phyloP scores from a whole-genome alignment of 305 asterid species.

The Petunia hybrid region DNA sequence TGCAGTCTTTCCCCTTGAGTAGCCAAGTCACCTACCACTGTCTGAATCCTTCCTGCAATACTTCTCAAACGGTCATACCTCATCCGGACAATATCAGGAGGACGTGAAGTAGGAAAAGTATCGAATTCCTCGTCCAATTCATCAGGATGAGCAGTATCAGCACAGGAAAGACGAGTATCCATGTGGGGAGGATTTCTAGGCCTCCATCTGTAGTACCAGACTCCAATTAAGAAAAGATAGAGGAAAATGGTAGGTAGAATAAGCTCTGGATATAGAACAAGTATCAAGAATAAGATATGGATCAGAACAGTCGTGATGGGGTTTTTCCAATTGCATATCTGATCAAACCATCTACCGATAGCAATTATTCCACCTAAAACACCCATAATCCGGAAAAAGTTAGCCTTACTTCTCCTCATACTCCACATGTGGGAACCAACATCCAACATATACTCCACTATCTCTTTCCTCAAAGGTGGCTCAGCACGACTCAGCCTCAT shows the following conservation, averaged over 20 bases:
- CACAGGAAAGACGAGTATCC: conserved; percentile 74
- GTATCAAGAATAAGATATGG: conserved; percentile 63
- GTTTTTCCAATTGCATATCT: conserved; percentile 73
- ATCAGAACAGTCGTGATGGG: conserved; percentile 63
- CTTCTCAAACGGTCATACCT: conserved; percentile 77
- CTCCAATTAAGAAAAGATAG: conserved; percentile 66
- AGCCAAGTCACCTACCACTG: conserved; percentile 75
- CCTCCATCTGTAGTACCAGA: conserved; percentile 76
- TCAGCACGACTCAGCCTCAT: conserved; percentile 74
- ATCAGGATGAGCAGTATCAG: conserved; percentile 66
- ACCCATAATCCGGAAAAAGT: conserved; percentile 69
- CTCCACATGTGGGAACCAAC: conserved; percentile 81
- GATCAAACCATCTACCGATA: conserved; percentile 56
- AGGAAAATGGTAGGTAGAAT: conserved; percentile 72
- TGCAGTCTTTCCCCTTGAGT: conserved; percentile 78
- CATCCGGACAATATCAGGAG: conserved; percentile 61
- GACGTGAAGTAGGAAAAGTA: conserved; percentile 66
- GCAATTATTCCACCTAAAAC: conserved; percentile 54
- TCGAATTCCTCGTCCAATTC: conserved; percentile 82
- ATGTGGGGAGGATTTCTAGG: conserved; percentile 72
- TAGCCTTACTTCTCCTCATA: conserved; percentile 80
- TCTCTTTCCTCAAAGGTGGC: conserved; percentile 73
- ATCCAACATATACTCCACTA: conserved; percentile 74
- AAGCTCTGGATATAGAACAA: conserved; percentile 69
- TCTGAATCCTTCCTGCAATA: conserved; percentile 74